Conservation (phyloP, 1,284 basidiomycete species). For the Golubevia pallescens region DNA sequence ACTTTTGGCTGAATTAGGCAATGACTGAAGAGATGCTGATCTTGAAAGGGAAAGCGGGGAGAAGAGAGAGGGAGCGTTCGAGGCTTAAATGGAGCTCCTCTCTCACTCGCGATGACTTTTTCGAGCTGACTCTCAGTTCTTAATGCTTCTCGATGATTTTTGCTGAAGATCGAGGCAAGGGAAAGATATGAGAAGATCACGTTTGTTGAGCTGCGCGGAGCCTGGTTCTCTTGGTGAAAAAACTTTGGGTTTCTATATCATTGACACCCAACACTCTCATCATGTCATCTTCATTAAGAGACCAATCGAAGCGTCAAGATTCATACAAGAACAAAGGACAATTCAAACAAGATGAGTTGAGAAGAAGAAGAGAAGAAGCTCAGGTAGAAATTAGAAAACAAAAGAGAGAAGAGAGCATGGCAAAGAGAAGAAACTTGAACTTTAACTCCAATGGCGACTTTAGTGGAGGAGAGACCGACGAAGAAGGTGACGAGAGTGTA, state of each 20-base stretch:
- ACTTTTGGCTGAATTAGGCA: too few relatives aligned
- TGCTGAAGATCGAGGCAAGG: not conserved
- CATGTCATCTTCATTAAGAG: not conserved
- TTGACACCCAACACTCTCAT: not conserved
- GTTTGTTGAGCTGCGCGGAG: not conserved
- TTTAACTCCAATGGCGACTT: slow-evolving; percentile 24
- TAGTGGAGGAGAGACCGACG: slow-evolving; percentile 43
- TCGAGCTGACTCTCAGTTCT: slow-evolving; percentile 1
- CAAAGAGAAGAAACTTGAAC: slow-evolving; percentile 56
- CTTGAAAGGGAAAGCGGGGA: too few relatives aligned
- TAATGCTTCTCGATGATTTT: not conserved
- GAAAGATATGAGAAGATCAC: not conserved
- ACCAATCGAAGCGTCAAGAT: not conserved
- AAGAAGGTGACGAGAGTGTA: slow-evolving; percentile 13
- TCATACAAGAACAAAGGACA: slow-evolving; percentile 59
- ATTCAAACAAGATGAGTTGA: slow-evolving; percentile 62
- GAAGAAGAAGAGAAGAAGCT: slow-evolving; percentile 59
- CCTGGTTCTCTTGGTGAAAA: not conserved
- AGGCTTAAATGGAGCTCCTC: too few relatives aligned
- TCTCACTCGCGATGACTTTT: too few relatives aligned
- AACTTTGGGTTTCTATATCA: not conserved
- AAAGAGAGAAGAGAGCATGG: slow-evolving; percentile 63
- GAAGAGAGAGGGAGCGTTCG: too few relatives aligned
- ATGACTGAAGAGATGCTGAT: too few relatives aligned
- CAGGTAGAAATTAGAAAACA: slow-evolving; percentile 63